A percentile compares a stretch with the other conserved stretches of the same genome.
These are phyloP conservation scores for Hypoxylon fuscum DNA, from an alignment of 495 filamentous ascomycete species.

Conservation along the genomic window DNA sequence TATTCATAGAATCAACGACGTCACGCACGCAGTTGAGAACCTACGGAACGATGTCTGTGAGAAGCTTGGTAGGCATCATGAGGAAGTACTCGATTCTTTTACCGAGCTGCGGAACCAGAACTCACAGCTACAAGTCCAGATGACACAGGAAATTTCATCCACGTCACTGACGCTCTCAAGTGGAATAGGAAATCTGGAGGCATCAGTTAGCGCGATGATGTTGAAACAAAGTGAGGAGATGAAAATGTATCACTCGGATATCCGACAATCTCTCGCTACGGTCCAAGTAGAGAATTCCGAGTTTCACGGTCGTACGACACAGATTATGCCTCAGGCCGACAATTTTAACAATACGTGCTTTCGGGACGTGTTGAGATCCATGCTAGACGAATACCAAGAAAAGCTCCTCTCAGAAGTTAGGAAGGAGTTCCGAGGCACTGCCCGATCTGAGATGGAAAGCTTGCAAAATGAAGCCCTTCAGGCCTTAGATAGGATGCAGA, in stretches of 20 bases:
- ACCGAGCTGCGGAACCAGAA: neutral
- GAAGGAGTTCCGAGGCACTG: conserved; percentile 2
- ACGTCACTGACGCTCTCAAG: neutral
- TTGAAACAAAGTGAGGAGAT: neutral
- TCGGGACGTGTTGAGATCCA: neutral
- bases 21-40: neutral
- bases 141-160: neutral
- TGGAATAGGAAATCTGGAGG: neutral
- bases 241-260: neutral
- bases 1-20: neutral
- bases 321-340: neutral
- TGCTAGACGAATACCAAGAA: conserved; percentile 1
- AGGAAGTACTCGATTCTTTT: neutral
- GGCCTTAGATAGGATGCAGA: neutral
- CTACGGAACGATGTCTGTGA: neutral
- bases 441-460: neutral
- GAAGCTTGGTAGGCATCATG: neutral
- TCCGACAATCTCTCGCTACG: neutral
- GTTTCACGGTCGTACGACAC: neutral
- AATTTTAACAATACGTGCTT: neutral
- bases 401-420: neutral
- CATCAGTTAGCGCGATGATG: neutral
- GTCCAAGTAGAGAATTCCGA: neutral
- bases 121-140: neutral
- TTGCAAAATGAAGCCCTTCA: neutral